Conservation (phyloP, 768 basidiomycete species). For the Tylopilus vinaceipallidus region DNA sequence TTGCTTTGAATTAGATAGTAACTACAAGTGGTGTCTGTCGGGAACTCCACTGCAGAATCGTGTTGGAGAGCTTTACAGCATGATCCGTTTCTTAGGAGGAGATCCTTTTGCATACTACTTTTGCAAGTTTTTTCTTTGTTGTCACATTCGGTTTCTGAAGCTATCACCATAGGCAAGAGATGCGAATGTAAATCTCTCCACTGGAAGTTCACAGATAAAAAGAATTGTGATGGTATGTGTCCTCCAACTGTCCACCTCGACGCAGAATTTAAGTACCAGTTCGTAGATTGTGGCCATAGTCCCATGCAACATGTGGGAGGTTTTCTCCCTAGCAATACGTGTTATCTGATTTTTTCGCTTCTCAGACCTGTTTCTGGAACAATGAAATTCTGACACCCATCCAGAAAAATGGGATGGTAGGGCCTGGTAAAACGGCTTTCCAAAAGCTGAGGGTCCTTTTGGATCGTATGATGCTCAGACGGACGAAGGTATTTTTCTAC, state of each 20-base stretch:
- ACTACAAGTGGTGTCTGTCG: conserved; percentile 92
- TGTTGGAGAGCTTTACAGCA: conserved; percentile 97
- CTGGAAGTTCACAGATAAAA: conserved; percentile 87
- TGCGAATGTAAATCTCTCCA: conserved; percentile 95
- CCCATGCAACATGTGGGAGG: conserved; percentile 77
- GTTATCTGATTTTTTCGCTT: conserved; percentile 6
- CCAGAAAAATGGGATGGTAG: conserved; percentile 82
- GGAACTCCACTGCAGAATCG: conserved; percentile 97
- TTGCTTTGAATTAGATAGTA: conserved; percentile 82
- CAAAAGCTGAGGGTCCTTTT: conserved; percentile 88
- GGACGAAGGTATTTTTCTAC: conserved; percentile 63
- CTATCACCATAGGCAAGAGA: conserved; percentile 59
- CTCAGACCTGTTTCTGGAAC: conserved; percentile 93
- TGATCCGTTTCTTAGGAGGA: conserved; percentile 89
- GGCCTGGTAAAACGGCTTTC: conserved; percentile 80
- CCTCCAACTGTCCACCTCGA: neutral
- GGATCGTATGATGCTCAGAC: conserved; percentile 93
- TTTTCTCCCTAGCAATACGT: neutral
- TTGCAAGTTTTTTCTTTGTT: conserved; percentile 47
- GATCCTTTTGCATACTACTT: conserved; percentile 92
- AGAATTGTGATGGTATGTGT: conserved; percentile 72
- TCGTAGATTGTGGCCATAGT: conserved; percentile 74
- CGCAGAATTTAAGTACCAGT: neutral
- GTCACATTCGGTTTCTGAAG: neutral
- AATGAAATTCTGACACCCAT: conserved; percentile 96